Base-by-base conservation (phyloP, 371 early-diverging fungal genomes). In the Apophysomyces ossiformis region DNA sequence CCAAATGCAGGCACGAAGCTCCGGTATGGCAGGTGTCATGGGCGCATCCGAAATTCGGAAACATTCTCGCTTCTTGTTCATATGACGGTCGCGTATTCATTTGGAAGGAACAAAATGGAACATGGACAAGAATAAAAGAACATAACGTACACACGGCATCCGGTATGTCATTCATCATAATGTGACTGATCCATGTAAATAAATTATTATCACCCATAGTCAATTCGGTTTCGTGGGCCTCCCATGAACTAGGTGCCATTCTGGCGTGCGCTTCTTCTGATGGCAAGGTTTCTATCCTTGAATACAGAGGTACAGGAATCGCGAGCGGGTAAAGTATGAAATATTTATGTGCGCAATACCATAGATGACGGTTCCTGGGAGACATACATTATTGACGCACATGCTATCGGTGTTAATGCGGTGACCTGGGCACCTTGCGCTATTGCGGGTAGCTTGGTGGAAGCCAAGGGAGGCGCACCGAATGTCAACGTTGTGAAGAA, bases 11-110 rank as follows among this genome's bases (percentile, higher is more conserved):
- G 16, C 98, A 99, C 73, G 92, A 94, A 60, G 98, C 98, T 12
- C 99, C 99, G 5, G 98, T 99, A n/a, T 99, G 99, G 99, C 96
- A 96, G 78, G 95, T 99, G n/a, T 84, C 96, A 12, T 99, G 99
- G 99, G 97, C 97, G 5, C 99, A 99, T 74, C 99, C 99, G 43
- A 96, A 96, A 78, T 98, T 93, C 75, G 98, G 98, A 58, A 91
- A 86, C 67, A 90, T 98, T 57, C 84, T 99, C 47, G 99, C 98
- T 11, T 96, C 97, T 13, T 96, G 97, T 79, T 94, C 96, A 26
- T 97, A 97, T 72, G 99, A 99, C 74, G 91, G 93, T 38, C 90
- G 92, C 58, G 97, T 97, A 37, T 86, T 95, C 71, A 92, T 99
- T 60, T 99, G 97, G 93, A 94, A 94, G 69, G 97, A 97, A 71